Conservation (phyloP, 2,329 filamentous ascomycete species). For the Rachicladosporium sp. region DNA sequence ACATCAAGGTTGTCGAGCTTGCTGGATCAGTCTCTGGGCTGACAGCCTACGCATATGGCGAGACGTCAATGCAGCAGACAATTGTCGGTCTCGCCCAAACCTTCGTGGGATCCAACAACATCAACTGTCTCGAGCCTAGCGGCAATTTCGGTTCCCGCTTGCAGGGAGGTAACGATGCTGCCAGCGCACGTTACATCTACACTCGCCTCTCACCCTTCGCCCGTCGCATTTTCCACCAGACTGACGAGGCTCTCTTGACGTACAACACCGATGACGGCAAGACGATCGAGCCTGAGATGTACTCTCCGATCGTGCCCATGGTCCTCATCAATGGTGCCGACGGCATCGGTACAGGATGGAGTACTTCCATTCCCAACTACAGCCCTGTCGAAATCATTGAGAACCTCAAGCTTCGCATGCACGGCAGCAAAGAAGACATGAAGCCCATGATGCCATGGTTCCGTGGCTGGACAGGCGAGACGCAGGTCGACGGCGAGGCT, state of each 20-base stretch:
- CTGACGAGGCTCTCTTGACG: constrained; percentile 77
- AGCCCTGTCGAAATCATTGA: constrained; percentile 81
- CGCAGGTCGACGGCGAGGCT: constrained; percentile 58
- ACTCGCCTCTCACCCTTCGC: constrained; percentile 91
- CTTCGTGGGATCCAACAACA: constrained; percentile 94
- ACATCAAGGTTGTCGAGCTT: constrained; percentile 92
- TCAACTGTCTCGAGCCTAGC: constrained; percentile 90
- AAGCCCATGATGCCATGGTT: constrained; percentile 91
- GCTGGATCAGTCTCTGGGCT: constrained; percentile 83
- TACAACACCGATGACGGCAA: constrained; percentile 80
- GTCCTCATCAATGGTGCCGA: constrained; percentile 91
- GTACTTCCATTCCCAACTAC: constrained; percentile 91
- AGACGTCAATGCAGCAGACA: constrained; percentile 86
- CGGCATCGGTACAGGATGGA: constrained; percentile 98
- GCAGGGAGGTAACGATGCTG: constrained; percentile 80
- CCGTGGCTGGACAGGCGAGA: constrained; percentile 78
- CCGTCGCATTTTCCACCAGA: constrained; percentile 65
- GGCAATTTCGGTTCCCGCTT: constrained; percentile 97
- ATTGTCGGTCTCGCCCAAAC: constrained; percentile 89
- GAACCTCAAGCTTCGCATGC: constrained; percentile 80
- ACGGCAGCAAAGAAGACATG: constrained; percentile 47
- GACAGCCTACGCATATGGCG: constrained; percentile 92
- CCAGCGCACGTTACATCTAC: constrained; percentile 96
- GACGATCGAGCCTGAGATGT: constrained; percentile 78
- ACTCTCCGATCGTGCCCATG: constrained; percentile 79